phyloP scores from a whole-genome alignment of 2,329 filamentous ascomycete species.

The Penicillium rolfsii region DNA sequence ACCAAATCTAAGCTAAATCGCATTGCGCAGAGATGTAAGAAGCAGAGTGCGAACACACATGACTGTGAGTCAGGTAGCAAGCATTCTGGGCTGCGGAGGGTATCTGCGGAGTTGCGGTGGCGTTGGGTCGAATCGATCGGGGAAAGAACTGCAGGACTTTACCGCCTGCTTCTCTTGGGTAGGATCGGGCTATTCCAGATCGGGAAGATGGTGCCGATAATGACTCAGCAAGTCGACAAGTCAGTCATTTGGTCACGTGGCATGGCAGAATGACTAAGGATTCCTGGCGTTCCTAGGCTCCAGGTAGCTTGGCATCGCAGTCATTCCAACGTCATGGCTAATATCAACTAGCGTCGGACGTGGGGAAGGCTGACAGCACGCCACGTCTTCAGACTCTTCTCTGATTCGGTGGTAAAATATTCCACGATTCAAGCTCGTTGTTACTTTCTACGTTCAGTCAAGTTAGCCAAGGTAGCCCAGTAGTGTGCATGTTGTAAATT shows the following conservation, averaged over 20 bases:
- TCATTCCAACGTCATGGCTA: slow-evolving; percentile 2
- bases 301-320: background rate
- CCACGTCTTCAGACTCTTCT: background rate
- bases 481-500: background rate
- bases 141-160: background rate
- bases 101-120: slow-evolving; percentile 3
- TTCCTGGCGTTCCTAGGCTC: background rate
- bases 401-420: slow-evolving; percentile 10
- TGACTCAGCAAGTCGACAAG: background rate
- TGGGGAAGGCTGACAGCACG: background rate
- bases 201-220: background rate
- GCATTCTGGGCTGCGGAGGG: slow-evolving; percentile 8
- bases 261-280: background rate
- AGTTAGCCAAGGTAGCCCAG: background rate
- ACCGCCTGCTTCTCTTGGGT: slow-evolving; percentile 7
- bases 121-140: slow-evolving; percentile 2
- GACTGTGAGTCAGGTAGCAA: slow-evolving; percentile 16
- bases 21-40: slow-evolving; percentile 11
- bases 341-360: background rate
- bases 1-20: background rate
- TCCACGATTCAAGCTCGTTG: slow-evolving; percentile 3
- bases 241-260: background rate
- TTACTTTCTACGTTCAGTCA: background rate
- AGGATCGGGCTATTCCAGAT: background rate
- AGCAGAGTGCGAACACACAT: slow-evolving; percentile 12